These are phyloP conservation scores for Penicillium malachiteum DNA, from an alignment of 495 filamentous ascomycete genomes.

Conservation along the genomic window DNA sequence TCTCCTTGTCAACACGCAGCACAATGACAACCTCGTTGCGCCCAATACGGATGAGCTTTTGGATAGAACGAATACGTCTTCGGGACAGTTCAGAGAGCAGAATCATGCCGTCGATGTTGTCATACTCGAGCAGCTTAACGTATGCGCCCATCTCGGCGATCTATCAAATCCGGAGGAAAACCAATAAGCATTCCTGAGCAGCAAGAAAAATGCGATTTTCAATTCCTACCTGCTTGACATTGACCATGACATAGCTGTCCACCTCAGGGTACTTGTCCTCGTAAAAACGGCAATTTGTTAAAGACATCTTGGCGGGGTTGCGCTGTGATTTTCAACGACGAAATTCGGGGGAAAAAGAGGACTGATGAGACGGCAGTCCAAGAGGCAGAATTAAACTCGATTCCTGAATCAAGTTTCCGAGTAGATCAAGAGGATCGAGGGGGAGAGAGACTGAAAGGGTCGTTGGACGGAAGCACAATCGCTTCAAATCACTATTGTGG, in stretches of 20 bases:
- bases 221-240: slow-evolving; percentile 79
- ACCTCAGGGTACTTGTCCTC: slow-evolving; percentile 98
- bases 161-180: slow-evolving; percentile 40
- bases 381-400: slow-evolving; percentile 9
- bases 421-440: slow-evolving; percentile 9
- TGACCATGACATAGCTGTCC: slow-evolving; percentile 99
- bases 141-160: slow-evolving; percentile 99
- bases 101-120: slow-evolving; percentile 99
- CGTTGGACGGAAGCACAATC: slow-evolving; percentile 34
- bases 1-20: slow-evolving; percentile 97
- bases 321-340: slow-evolving; percentile 34
- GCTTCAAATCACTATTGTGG: slow-evolving; percentile 44
- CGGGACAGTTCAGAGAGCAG: slow-evolving; percentile 92
- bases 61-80: slow-evolving; percentile 95
- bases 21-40: slow-evolving; percentile 98
- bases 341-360: slow-evolving; percentile 14
- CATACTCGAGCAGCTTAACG: slow-evolving; percentile 98
- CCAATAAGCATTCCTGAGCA: not conserved
- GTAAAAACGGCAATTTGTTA: slow-evolving; percentile 98
- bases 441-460: slow-evolving; percentile 7
- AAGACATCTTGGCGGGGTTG: slow-evolving; percentile 74
- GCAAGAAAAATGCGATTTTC: not conserved
- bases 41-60: slow-evolving; percentile 97
- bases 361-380: slow-evolving; percentile 22
- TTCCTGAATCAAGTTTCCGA: slow-evolving; percentile 7